Conservation (phyloP, 768 basidiomycete species). For the Fibroporia radiculosa region DNA sequence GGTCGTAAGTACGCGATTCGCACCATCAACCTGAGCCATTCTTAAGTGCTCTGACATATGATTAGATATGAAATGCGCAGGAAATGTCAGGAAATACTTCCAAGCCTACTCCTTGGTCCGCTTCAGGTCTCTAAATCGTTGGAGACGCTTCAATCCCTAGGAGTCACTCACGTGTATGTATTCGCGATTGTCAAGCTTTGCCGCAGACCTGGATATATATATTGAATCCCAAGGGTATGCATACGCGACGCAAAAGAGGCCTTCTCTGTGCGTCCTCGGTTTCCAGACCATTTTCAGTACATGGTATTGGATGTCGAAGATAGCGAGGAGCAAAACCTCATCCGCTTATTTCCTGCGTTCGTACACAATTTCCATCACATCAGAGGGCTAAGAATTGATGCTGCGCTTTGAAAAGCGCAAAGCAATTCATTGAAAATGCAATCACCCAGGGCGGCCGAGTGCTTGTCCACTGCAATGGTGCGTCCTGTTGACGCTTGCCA, state of each 20-base stretch:
- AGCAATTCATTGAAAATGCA: constrained; percentile 66
- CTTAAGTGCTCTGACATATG: not conserved
- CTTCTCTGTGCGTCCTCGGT: constrained; percentile 82
- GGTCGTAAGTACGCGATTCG: constrained; percentile 56
- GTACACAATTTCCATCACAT: constrained; percentile 17
- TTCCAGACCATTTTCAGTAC: constrained; percentile 72
- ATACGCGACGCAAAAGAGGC: constrained; percentile 87
- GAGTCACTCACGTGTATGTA: constrained; percentile 76
- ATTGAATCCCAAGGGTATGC: constrained; percentile 52
- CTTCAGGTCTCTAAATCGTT: constrained; percentile 84
- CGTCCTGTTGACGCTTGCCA: constrained; percentile 14
- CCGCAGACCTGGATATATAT: not conserved
- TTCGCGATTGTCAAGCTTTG: not conserved
- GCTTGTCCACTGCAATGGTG: constrained; percentile 86
- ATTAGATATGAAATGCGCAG: constrained; percentile 88
- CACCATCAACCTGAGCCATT: too few relatives aligned
- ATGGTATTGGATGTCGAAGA: constrained; percentile 83
- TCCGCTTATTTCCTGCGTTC: constrained; percentile 81
- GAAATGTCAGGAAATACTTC: constrained; percentile 89
- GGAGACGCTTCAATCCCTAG: constrained; percentile 52
- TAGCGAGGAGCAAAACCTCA: constrained; percentile 91
- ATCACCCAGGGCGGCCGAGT: constrained; percentile 64
- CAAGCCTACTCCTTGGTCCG: constrained; percentile 76
- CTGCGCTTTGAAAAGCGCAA: constrained; percentile 42
- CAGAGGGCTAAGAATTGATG: too few relatives aligned